Evolutionary conservation across 73 alveolate genomes (phyloP).

Genomic region (Tetrahymena malaccensis): DNA sequence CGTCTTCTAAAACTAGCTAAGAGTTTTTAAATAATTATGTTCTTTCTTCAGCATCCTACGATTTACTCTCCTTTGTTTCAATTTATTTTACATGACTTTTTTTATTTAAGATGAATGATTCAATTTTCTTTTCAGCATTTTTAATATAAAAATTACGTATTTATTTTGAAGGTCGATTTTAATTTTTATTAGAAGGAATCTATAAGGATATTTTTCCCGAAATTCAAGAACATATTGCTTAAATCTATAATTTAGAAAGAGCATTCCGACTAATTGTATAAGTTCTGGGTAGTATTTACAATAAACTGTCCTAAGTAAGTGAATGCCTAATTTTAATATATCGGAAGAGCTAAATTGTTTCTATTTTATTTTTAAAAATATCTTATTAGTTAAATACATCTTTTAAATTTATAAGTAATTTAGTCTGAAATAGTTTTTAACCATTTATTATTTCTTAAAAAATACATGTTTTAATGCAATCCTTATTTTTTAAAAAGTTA

Average conservation of each 20-base stretch:
- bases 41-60: neutral
- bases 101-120: neutral
- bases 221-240: neutral
- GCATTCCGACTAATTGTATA: neutral
- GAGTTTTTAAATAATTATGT: neutral
- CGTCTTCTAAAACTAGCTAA: neutral
- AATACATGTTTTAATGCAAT: too few relatives aligned
- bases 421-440: neutral
- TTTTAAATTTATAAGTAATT: neutral
- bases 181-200: neutral
- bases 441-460: too few relatives aligned
- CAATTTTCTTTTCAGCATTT: neutral
- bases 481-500: neutral
- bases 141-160: neutral
- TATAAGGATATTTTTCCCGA: neutral
- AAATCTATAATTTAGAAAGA: neutral
- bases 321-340: neutral
- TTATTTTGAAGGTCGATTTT: neutral
- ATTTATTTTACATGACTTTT: neutral
- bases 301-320: neutral
- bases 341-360: neutral
- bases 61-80: neutral
- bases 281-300: neutral
- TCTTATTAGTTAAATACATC: neutral
- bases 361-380: neutral